Percentiles rank a stretch among this genome's conserved stretches.
These are phyloP conservation scores for Fusarium sp. DNA, from an alignment of 2,329 filamentous ascomycete species.

Conservation along the genomic window DNA sequence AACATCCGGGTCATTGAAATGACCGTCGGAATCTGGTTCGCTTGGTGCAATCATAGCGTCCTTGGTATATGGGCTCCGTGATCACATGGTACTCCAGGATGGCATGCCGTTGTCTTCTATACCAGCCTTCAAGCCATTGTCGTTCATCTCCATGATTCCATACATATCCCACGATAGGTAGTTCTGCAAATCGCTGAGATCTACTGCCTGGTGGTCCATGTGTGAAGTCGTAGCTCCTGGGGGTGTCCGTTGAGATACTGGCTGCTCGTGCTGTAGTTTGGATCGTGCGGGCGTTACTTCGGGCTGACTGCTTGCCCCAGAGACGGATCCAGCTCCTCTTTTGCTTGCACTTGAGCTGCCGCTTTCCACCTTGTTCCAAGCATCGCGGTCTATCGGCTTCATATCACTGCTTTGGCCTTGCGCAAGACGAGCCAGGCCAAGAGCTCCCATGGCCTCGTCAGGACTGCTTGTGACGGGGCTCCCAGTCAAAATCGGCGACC, in stretches of 20 bases:
- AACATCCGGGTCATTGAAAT: not conserved
- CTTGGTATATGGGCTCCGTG: not conserved
- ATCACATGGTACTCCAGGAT: conserved; percentile 44
- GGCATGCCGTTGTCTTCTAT: conserved; percentile 49
- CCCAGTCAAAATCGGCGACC: conserved; percentile 29
- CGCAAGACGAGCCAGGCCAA: conserved; percentile 39
- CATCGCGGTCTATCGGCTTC: conserved; percentile 26
- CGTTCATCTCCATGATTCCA: conserved; percentile 55
- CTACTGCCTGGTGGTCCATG: conserved; percentile 51
- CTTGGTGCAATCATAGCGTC: not conserved
- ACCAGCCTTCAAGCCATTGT: conserved; percentile 49
- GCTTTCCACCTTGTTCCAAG: conserved; percentile 24
- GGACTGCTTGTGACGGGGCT: conserved; percentile 37
- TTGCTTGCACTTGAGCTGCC: conserved; percentile 26
- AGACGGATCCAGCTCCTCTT: conserved; percentile 22
- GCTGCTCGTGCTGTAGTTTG: conserved; percentile 52
- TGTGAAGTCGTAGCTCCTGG: conserved; percentile 34
- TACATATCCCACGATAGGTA: conserved; percentile 55
- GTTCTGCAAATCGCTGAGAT: conserved; percentile 53
- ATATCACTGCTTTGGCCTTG: conserved; percentile 35
- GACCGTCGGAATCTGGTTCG: not conserved
- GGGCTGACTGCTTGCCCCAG: conserved; percentile 23
- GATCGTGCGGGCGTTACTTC: conserved; percentile 43
- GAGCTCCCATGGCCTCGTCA: conserved; percentile 36
- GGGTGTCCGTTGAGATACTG: conserved; percentile 43